Conservation (phyloP, 2,329 filamentous ascomycete genomes). For the Aureobasidium sp. region DNA sequence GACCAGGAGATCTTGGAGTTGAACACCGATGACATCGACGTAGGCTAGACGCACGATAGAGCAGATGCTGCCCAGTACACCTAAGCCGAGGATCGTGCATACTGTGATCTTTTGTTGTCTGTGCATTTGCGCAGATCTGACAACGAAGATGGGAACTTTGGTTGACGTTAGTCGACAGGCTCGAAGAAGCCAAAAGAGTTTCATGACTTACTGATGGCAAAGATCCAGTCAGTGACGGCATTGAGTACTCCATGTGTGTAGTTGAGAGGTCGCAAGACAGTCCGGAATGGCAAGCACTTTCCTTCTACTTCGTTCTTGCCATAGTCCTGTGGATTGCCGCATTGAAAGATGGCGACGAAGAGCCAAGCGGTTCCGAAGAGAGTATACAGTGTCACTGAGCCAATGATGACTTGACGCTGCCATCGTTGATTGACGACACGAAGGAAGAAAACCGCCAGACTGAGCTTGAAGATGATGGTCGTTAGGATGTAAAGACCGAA, state of each 20-base stretch:
- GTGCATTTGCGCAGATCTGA: slow-evolving; percentile 37
- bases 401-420: slow-evolving; percentile 30
- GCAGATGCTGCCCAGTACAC: slow-evolving; percentile 24
- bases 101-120: slow-evolving; percentile 35
- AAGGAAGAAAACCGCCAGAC: slow-evolving; percentile 40
- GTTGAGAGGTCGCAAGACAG: slow-evolving; percentile 15
- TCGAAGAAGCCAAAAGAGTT: background rate
- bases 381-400: slow-evolving; percentile 22
- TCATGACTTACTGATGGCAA: slow-evolving; percentile 25
- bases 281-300: slow-evolving; percentile 20
- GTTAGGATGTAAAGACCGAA: slow-evolving; percentile 36
- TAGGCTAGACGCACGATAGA: slow-evolving; percentile 24
- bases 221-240: slow-evolving; percentile 31
- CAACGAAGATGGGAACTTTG: slow-evolving; percentile 32
- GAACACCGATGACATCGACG: slow-evolving; percentile 20
- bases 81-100: slow-evolving; percentile 35
- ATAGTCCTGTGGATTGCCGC: slow-evolving; percentile 25
- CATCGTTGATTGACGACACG: slow-evolving; percentile 35
- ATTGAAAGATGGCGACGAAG: slow-evolving; percentile 28
- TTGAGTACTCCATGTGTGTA: slow-evolving; percentile 28
- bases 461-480: slow-evolving; percentile 39
- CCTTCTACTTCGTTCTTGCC: slow-evolving; percentile 19
- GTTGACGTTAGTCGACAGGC: background rate
- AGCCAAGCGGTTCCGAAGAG: slow-evolving; percentile 31
- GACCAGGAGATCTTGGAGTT: slow-evolving; percentile 20